phyloP scores from a whole-genome alignment of 345 rosid species.

The Camelina sativa region DNA sequence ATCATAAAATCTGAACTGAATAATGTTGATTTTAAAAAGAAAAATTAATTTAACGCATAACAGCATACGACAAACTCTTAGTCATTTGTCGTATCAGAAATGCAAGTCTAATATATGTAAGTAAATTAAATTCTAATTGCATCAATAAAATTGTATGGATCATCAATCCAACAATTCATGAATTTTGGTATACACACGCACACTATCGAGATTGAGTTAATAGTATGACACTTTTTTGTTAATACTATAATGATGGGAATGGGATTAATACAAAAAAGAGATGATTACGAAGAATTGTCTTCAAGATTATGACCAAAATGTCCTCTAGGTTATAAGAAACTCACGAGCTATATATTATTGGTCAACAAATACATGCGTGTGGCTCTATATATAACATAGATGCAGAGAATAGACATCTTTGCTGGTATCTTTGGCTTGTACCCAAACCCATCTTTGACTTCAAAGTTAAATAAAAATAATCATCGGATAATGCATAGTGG shows the following conservation, averaged over 20 bases:
- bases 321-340: neutral
- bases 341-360: neutral
- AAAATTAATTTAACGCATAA: neutral
- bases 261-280: neutral
- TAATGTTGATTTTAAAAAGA: neutral
- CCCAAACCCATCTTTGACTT: constrained; percentile 40
- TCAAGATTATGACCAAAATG: neutral
- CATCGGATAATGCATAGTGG: constrained; percentile 42
- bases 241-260: no score
- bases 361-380: constrained; percentile 46
- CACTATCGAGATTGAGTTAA: neutral
- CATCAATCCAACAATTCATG: neutral
- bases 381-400: constrained; percentile 36
- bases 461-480: constrained; percentile 3
- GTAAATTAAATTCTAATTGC: neutral
- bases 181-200: neutral
- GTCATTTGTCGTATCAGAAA: neutral
- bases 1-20: no score
- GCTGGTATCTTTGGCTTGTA: constrained; percentile 33
- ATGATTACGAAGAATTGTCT: constrained; percentile 3
- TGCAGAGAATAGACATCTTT: constrained; percentile 21
- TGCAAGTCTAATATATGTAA: neutral
- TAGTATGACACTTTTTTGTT: no score
- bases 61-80: neutral
- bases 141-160: neutral